Base-by-base conservation (phyloP, 352 stramenopile species). In the Phytopythium delawarense region DNA sequence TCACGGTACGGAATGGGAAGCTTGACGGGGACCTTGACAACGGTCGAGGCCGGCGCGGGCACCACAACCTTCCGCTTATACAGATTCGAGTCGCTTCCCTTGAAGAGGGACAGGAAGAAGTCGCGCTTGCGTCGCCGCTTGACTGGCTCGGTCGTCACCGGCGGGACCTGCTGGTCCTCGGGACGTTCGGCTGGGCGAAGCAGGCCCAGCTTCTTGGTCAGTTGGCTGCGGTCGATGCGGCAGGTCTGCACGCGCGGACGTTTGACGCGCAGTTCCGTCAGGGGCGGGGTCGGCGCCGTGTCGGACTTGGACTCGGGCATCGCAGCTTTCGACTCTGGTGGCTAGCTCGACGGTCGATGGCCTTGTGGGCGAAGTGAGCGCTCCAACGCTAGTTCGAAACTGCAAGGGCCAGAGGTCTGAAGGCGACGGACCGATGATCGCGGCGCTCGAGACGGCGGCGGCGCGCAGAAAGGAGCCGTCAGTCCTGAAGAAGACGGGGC, bases 1-100 rank as follows among this genome's bases (percentile, higher is more conserved):
- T 66, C 63, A 21, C 61, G 55, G 59, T 77, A 77, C 15, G 64
- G 53, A 13, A 70, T 65, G 7, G 70, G 70, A 48, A 77, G 73
- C 46, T 77, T 72, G 53, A 77, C 70, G 12, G 63, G 70, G 23
- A 67, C 39, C 58, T 54, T 69, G 40, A 61, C 40, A 40, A 23
- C 4, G 57, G 42, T 9, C 37, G 61, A 4, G 49, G 45, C 0
- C 58, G 63, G 30, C 55, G 64, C 18, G n/a, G 40, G 44, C 40
- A 67, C 61, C n/a, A 50, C 44, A 3, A 50, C 44, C 58, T 72
- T 60, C n/a, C 64, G 68, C 42, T 61, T 75, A 28, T 61, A 61
- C 15, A 53, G n/a, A 13, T 61, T 72, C 7, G 69, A 45, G 44
- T 70, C 59, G 16, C 48, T 46, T 3, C 45, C 53, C 42, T 64